These are phyloP conservation scores for Xylariaceae sp. DNA, from an alignment of 2,329 filamentous ascomycete genomes.

Conservation along the genomic window DNA sequence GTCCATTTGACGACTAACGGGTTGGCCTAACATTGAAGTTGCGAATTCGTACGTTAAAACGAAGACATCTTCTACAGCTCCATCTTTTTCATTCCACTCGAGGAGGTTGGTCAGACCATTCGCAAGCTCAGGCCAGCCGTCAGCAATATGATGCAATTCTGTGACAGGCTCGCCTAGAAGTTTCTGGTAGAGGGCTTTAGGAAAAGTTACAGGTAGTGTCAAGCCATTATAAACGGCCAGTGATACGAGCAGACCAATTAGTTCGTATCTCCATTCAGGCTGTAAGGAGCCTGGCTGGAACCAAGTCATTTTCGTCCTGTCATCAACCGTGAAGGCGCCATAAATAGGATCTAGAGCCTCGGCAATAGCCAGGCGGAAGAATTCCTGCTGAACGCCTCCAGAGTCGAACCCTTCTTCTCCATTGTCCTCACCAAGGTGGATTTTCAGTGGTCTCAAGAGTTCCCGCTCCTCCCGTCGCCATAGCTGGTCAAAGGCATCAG, in stretches of 20 bases:
- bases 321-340: slow-evolving; percentile 75
- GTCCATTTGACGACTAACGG: slow-evolving; percentile 53
- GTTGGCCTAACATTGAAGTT: slow-evolving; percentile 50
- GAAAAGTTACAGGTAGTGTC: slow-evolving; percentile 85
- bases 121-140: slow-evolving; percentile 80
- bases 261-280: slow-evolving; percentile 82
- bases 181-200: slow-evolving; percentile 74
- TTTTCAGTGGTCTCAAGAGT: slow-evolving; percentile 77
- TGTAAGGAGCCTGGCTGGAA: slow-evolving; percentile 79
- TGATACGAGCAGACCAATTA: slow-evolving; percentile 81
- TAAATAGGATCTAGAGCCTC: slow-evolving; percentile 74
- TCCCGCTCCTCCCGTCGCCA: slow-evolving; percentile 82
- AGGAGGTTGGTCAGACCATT: slow-evolving; percentile 68
- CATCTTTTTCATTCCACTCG: slow-evolving; percentile 69
- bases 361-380: slow-evolving; percentile 77
- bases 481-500: slow-evolving; percentile 77
- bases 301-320: slow-evolving; percentile 74
- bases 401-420: slow-evolving; percentile 90
- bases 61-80: slow-evolving; percentile 75
- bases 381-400: slow-evolving; percentile 93
- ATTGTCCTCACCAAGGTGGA: slow-evolving; percentile 73
- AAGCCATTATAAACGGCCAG: slow-evolving; percentile 90
- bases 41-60: slow-evolving; percentile 84
- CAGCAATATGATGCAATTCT: slow-evolving; percentile 68
- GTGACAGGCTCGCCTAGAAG: slow-evolving; percentile 65